These are phyloP conservation scores for Coemansia sp. DNA, from an alignment of 192 early-diverging fungal genomes.

Conservation along the genomic window DNA sequence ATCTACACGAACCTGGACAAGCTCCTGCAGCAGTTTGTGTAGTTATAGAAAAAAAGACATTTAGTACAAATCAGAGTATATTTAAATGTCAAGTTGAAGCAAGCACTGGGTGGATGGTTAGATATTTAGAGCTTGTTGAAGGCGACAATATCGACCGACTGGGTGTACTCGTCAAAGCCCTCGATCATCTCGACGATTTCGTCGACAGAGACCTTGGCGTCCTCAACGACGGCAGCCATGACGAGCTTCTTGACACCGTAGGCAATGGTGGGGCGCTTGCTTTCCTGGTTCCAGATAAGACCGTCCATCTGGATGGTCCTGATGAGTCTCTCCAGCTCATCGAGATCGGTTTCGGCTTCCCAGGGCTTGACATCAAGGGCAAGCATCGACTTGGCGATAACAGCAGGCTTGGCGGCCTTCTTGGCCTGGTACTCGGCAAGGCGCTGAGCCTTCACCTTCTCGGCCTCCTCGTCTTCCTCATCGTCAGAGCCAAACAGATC, in stretches of 20 bases:
- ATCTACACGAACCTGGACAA: conserved; percentile 37
- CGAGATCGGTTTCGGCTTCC: conserved; percentile 96
- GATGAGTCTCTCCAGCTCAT: conserved; percentile 72
- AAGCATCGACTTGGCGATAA: conserved; percentile 90
- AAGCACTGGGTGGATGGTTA: background rate
- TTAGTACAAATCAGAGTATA: conserved; percentile 10
- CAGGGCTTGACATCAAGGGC: conserved; percentile 96
- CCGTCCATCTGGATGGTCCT: conserved; percentile 82
- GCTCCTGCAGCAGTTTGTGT: conserved; percentile 35
- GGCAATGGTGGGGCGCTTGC: conserved; percentile 81
- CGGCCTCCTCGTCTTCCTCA: conserved; percentile 86
- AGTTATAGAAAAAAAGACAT: background rate
- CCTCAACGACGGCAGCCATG: conserved; percentile 91
- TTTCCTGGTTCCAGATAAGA: conserved; percentile 82
- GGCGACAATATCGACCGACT: conserved; percentile 87
- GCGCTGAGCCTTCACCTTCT: conserved; percentile 85
- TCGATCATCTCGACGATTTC: conserved; percentile 82
- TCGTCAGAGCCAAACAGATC: conserved; percentile 97
- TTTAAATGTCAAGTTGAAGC: background rate
- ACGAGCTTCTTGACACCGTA: conserved; percentile 97
- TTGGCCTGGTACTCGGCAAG: conserved; percentile 89
- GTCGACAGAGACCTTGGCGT: conserved; percentile 88
- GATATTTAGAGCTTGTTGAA: conserved; percentile 85
- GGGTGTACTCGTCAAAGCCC: conserved; percentile 84
- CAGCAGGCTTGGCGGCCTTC: conserved; percentile 85